These are phyloP conservation scores for Pinus albicaulis DNA, from an alignment of 75 land plant genomes.

Conservation along the genomic window DNA sequence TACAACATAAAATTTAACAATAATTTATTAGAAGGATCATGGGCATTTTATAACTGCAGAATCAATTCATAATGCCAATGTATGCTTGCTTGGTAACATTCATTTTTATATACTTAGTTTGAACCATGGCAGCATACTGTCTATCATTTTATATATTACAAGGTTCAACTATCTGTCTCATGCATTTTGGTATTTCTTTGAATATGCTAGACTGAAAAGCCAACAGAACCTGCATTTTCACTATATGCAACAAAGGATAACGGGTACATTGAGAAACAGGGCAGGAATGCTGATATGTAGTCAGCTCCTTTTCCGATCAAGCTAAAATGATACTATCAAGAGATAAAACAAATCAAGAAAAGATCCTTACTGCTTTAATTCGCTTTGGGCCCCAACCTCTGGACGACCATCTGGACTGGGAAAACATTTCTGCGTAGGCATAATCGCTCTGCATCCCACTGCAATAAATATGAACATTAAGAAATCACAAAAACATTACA, in stretches of 20 bases:
- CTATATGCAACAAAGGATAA: not conserved
- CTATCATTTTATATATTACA: not conserved
- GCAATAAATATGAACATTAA: not conserved
- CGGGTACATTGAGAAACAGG: not conserved
- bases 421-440: conserved; percentile 71
- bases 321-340: not conserved
- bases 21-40: not conserved
- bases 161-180: not conserved
- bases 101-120: not conserved
- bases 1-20: not conserved
- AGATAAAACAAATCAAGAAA: not conserved
- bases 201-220: not conserved
- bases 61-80: not conserved
- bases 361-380: conserved; percentile 62
- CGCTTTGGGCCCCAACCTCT: conserved; percentile 76
- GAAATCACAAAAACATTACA: not conserved
- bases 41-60: not conserved
- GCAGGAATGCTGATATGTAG: not conserved
- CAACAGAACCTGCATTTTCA: not conserved
- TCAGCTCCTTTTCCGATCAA: conserved; percentile 1
- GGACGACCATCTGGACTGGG: conserved; percentile 75
- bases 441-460: conserved; percentile 81
- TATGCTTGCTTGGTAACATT: not conserved
- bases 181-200: not conserved
- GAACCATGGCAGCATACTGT: not conserved